Evolutionary conservation across 495 filamentous ascomycete species (phyloP).

Genomic region (Penicillium dipodomyicola): DNA sequence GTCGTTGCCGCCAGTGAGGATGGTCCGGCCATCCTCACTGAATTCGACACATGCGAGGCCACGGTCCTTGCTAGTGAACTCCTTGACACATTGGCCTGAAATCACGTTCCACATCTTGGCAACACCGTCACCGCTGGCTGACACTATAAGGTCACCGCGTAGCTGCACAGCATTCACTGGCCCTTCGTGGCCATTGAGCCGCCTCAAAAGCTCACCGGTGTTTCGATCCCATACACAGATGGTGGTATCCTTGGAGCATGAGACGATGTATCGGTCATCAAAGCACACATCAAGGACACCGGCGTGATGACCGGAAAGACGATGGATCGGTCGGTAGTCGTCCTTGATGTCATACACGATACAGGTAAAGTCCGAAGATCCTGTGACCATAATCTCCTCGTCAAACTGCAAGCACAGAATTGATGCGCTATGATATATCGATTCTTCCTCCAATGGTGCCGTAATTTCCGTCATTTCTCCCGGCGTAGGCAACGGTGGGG

Average conservation of each 20-base stretch:
- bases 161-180: constrained; percentile 96
- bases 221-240: constrained; percentile 91
- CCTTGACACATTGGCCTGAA: constrained; percentile 77
- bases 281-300: constrained; percentile 93
- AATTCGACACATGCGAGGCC: constrained; percentile 96
- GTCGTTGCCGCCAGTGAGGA: constrained; percentile 92
- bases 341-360: constrained; percentile 84
- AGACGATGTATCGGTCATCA: constrained; percentile 87
- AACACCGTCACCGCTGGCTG: constrained; percentile 86
- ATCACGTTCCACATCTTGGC: constrained; percentile 94
- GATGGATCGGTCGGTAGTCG: constrained; percentile 72
- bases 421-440: constrained; percentile 73
- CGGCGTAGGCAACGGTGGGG: constrained; percentile 37
- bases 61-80: constrained; percentile 81
- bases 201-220: constrained; percentile 68
- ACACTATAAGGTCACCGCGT: constrained; percentile 85
- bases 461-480: constrained; percentile 32
- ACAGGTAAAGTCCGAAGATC: constrained; percentile 86
- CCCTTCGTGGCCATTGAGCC: constrained; percentile 77
- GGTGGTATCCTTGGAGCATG: constrained; percentile 89
- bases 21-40: constrained; percentile 81
- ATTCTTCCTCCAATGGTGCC: constrained; percentile 28
- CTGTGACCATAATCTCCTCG: constrained; percentile 86
- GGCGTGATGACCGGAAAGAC: constrained; percentile 72
- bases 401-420: constrained; percentile 96